phyloP scores from a whole-genome alignment of 1,139 yeast genomes.

The Diutina rugosa region DNA sequence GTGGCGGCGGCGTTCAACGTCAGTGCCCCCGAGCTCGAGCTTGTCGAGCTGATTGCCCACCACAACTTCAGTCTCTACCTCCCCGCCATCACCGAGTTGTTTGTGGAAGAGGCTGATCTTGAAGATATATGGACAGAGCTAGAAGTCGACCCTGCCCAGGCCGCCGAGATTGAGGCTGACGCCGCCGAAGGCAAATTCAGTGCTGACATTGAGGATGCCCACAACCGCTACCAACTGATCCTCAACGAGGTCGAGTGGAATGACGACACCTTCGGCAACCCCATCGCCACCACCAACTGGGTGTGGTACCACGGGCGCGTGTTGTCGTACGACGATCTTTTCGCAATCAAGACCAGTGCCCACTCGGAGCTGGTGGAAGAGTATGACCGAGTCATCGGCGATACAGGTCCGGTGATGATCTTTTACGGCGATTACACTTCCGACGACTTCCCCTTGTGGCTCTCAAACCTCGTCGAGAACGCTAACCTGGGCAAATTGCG shows the following conservation, averaged over 20 bases:
- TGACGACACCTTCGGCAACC: background rate
- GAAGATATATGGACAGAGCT: background rate
- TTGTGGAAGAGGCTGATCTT: background rate
- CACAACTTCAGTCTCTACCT: background rate
- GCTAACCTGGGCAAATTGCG: background rate
- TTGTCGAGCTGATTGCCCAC: background rate
- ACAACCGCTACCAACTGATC: background rate
- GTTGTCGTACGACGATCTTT: background rate
- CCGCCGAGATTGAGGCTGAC: background rate
- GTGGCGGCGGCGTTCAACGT: background rate
- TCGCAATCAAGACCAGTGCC: background rate
- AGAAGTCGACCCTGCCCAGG: background rate
- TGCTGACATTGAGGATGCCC: background rate
- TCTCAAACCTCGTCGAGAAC: background rate
- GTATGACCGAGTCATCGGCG: background rate
- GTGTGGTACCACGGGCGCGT: background rate
- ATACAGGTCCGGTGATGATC: background rate
- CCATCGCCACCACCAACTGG: background rate
- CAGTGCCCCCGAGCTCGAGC: background rate
- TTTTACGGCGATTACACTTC: background rate
- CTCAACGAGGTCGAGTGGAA: background rate
- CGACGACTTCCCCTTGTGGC: background rate
- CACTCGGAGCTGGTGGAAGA: background rate
- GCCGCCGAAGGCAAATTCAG: background rate
- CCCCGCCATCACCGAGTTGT: background rate